phyloP scores from a whole-genome alignment of 75 land plant genomes.

The Pinus tabuliformis region DNA sequence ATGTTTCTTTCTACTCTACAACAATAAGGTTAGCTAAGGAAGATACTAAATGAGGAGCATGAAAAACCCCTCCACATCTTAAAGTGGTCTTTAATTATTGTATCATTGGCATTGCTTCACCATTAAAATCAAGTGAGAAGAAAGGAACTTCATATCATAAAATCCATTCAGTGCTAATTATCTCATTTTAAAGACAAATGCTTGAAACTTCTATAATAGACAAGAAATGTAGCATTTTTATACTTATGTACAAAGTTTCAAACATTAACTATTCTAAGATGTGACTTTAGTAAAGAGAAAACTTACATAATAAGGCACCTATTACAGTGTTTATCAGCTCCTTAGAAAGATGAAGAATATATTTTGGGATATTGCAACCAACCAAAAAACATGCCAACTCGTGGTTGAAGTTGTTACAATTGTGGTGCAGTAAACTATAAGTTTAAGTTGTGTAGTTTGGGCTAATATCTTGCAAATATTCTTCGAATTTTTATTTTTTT shows the following conservation, averaged over 20 bases:
- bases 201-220: no score
- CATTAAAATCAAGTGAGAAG: neutral
- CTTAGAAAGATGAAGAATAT: slow-evolving; percentile 72
- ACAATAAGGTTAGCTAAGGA: neutral
- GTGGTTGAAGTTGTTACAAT: slow-evolving; percentile 95
- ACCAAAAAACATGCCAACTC: slow-evolving; percentile 90
- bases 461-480: slow-evolving; percentile 59
- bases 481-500: no score
- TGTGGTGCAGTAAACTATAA: slow-evolving; percentile 69
- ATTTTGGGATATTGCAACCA: slow-evolving; percentile 70
- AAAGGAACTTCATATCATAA: neutral
- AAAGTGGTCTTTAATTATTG: slow-evolving; percentile 75
- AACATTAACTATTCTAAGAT: no score
- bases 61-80: slow-evolving; percentile 74
- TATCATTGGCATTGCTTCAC: slow-evolving; percentile 87
- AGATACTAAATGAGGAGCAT: slow-evolving; percentile 62
- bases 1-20: neutral
- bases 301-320: slow-evolving; percentile 83
- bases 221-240: no score
- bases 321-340: slow-evolving; percentile 88
- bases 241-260: no score
- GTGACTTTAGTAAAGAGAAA: neutral
- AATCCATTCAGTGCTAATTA: neutral
- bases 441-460: slow-evolving; percentile 81
- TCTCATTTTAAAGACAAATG: neutral